Conservation (phyloP, 2,329 filamentous ascomycete species). For the Paraconiothyrium sp. region DNA sequence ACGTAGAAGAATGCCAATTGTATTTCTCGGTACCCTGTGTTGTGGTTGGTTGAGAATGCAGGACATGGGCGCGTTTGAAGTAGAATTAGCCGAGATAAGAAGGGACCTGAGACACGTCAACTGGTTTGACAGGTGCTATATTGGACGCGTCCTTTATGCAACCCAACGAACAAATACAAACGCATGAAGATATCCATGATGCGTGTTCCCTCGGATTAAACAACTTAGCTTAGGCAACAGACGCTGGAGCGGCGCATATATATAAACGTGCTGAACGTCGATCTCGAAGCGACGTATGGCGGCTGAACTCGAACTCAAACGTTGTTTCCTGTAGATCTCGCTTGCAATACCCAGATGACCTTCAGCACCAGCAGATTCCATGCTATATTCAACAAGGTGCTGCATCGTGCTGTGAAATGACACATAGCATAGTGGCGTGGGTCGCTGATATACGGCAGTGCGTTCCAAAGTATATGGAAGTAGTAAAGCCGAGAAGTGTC, state of each 20-base stretch:
- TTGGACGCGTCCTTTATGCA: constrained; percentile 8
- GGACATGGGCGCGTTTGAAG: constrained; percentile 2
- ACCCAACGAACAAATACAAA: background rate
- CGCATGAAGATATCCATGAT: background rate
- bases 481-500: too few relatives aligned
- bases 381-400: too few relatives aligned
- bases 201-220: background rate
- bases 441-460: too few relatives aligned
- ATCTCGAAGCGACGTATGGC: background rate
- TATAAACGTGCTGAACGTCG: background rate
- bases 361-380: too few relatives aligned
- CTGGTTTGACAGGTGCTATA: constrained; percentile 10
- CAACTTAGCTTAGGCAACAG: background rate
- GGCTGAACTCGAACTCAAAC: background rate
- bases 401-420: too few relatives aligned
- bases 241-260: background rate
- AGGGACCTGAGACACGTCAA: constrained; percentile 17
- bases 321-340: background rate
- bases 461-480: too few relatives aligned
- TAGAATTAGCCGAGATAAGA: constrained; percentile 19
- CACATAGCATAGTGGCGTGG: too few relatives aligned
- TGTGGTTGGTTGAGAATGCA: background rate
- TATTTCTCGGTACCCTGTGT: background rate
- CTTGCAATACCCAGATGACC: too few relatives aligned
- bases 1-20: background rate